Evolutionary conservation across 805 yeast species (phyloP), one percentile per base, ranked within the genome.

Genomic region (Ogataea paraovalis): DNA sequence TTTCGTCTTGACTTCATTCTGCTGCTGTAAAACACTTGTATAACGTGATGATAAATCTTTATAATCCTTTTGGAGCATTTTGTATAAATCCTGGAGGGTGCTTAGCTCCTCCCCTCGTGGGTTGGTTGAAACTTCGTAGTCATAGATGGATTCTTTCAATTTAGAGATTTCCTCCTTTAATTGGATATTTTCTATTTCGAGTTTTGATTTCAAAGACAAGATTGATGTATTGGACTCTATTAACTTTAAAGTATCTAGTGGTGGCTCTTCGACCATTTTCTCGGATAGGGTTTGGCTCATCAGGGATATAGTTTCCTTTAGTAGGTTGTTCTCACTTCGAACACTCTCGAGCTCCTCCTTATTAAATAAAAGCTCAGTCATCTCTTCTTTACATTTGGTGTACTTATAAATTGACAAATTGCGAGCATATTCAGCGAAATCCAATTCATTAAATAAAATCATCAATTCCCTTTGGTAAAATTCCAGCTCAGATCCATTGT

Each of bases 391-490:
- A n/a, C 65, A 58, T 6, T 70, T 60, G 28, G 63, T 42, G 23
- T 44, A 38, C 20, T 43, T 41, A 7, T 20, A 9, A 19, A 50
- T 27, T 20, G 44, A 70, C 49, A 78, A 67, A 43, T 75, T 69
- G 42, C 76, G 77, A 54, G 80, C 58, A 60, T 78, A 82, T 42
- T 73, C 71, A 3, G 79, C 69, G 55, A 84, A 83, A 42, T 81
- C 84, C 34, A 80, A 66, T 58, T 83, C 89, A 59, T 83, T 84
- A 44, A 74, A 73, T 48, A 73, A 55, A 33, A 83, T 67, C 46
- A 83, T 60, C 14, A 82, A 64, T 56, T 84, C 87, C 47, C 87
- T 68, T 46, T 78, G 78, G 49, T 76, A 80, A 53, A 73, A 80
- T 34, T 75, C 75, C 13, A 58, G 33, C 5, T 52, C 39, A 3